Base-by-base conservation (phyloP, 306 rosid genomes). In the Acacia crassicarpa region DNA sequence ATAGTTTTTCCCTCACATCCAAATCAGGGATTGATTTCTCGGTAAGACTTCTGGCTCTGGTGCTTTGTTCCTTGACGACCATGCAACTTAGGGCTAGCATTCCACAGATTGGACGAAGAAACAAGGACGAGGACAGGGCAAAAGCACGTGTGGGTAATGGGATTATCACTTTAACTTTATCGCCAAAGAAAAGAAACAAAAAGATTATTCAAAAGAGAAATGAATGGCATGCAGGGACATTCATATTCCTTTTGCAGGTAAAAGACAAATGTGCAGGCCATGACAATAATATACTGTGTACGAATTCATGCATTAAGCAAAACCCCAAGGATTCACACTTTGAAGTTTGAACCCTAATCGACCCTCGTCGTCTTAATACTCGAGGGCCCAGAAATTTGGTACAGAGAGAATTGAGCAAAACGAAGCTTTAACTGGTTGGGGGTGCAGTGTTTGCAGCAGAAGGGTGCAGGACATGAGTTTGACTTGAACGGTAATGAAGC, bases 191-290 rank as follows among this genome's bases (percentile, higher is more conserved):
- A 38, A 38, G 40, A 38, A 25, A 12, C 13, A 74, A 33, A 38
- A 15, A 8, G 16, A 13, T 10, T 6, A n/a, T 27, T 27, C 11
- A 3, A 33, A 45, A 46, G 48, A 72, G 48, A 72, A 80, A 80
- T 27, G 12, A 67, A 15, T 20, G 56, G 77, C 79, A 33, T 51
- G 84, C 62, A 2, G 62, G 9, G 62, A 65, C 75, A 54, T 82
- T 68, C 62, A 33, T 72, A 75, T 75, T 87, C 87, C 67, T 30
- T 75, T 63, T 81, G 82, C 77, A 22, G 59, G 82, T n/a, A 78
- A 62, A 63, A 23, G 82, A 72, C 80, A 45, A 44, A 40, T 4
- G 74, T 49, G 77, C 84, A 68, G 54, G 82, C 78, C 72, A 63
- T 38, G 30, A 65, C 78, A 19, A 70, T 75, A 4, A 0, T n/a